A percentile compares a stretch with the other conserved stretches of the same genome.
phyloP scores from a whole-genome alignment of 345 rosid genomes.

The Adansonia digitata region DNA sequence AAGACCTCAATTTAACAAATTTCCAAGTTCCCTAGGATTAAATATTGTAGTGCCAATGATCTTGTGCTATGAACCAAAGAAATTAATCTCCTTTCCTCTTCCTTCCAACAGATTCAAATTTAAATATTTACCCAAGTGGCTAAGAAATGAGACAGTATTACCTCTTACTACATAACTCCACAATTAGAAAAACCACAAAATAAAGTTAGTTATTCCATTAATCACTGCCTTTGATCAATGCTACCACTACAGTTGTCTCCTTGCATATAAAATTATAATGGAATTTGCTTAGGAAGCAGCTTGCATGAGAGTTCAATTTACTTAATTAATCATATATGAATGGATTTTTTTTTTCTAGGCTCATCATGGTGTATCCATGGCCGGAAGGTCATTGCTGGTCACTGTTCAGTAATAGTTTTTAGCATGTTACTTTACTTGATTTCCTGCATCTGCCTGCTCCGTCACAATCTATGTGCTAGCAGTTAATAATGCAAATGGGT shows the following conservation, averaged over 20 bases:
- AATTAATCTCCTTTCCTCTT: too few species aligned
- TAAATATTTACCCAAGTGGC: neutral
- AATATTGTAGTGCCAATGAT: neutral
- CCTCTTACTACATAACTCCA: neutral
- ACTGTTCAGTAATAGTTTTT: neutral
- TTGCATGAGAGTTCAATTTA: neutral
- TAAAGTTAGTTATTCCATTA: neutral
- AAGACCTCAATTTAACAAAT: too few species aligned
- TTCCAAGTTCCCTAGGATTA: neutral
- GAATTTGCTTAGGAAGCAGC: constrained; percentile 15
- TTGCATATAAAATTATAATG: neutral
- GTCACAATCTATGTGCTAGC: neutral
- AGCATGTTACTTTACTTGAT: constrained; percentile 4
- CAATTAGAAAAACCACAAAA: neutral
- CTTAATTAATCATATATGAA: constrained; percentile 1
- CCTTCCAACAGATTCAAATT: too few species aligned
- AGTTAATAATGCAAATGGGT: neutral
- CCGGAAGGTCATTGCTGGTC: constrained; percentile 16
- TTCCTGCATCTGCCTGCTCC: neutral
- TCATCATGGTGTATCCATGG: constrained; percentile 1
- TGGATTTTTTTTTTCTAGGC: constrained; percentile 3
- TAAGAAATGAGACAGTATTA: neutral
- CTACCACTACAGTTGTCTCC: constrained; percentile 19
- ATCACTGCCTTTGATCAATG: constrained; percentile 4
- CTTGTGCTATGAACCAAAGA: neutral